These are phyloP conservation scores for Smittium mucronatum DNA, from an alignment of 371 early-diverging fungal species.

Conservation along the genomic window DNA sequence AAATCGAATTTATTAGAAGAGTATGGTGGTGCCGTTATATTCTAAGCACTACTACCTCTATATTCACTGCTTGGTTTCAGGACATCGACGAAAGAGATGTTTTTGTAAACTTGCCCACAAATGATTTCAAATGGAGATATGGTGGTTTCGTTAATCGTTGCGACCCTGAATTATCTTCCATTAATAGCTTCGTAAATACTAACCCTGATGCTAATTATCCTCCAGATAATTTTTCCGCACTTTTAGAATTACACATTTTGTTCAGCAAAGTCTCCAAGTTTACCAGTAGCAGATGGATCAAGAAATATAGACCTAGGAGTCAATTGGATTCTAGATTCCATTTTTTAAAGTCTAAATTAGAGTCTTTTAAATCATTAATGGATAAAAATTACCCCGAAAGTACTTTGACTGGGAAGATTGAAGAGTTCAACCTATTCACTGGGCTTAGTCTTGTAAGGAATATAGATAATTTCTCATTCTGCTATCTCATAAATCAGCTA, in stretches of 20 bases:
- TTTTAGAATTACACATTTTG: not conserved
- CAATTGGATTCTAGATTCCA: not conserved
- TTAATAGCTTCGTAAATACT: not conserved
- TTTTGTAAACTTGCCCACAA: not conserved
- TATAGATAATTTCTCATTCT: not conserved
- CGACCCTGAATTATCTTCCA: not conserved
- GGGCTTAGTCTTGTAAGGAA: not conserved
- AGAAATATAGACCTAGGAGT: not conserved
- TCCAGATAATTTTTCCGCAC: not conserved
- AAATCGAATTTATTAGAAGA: not conserved
- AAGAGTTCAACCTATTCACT: not conserved
- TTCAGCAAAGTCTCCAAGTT: not conserved
- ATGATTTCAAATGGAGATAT: slow-evolving; percentile 1
- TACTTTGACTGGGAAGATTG: not conserved
- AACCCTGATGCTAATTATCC: not conserved
- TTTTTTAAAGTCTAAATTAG: not conserved
- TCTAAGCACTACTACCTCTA: not conserved
- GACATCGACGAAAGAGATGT: not conserved
- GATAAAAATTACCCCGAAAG: not conserved
- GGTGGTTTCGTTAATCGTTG: not conserved
- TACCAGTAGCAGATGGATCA: not conserved
- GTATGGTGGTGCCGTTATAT: not conserved
- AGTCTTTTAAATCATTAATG: not conserved
- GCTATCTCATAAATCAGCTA: not conserved
- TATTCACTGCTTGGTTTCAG: not conserved